A percentile compares a stretch with the other conserved stretches of the same genome.
Evolutionary conservation across 176 grass and related monocot species (phyloP).

Genomic region (Themeda triandra): DNA sequence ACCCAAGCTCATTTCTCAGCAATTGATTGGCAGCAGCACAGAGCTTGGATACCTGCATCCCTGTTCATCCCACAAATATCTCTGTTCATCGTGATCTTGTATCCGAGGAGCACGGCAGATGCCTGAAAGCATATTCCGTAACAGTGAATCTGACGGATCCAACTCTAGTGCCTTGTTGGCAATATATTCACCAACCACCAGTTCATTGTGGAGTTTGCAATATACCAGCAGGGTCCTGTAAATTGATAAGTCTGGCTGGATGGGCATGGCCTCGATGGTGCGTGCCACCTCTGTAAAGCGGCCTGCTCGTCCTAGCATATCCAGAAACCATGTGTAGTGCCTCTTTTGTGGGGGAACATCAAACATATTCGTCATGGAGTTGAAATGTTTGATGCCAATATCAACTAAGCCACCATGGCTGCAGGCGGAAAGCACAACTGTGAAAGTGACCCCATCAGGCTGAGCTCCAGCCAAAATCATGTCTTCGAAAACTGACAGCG

Average conservation of each 20-base stretch:
- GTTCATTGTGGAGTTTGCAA: conserved; percentile 32
- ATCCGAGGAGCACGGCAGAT: conserved; percentile 38
- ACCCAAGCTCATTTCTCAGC: not conserved
- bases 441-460: conserved; percentile 70
- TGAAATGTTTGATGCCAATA: conserved; percentile 67
- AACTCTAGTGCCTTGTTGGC: conserved; percentile 33
- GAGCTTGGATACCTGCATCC: conserved; percentile 9
- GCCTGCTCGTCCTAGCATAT: conserved; percentile 66
- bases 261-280: conserved; percentile 44
- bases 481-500: conserved; percentile 71
- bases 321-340: conserved; percentile 63
- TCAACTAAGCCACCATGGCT: conserved; percentile 43
- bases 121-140: conserved; percentile 34
- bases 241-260: conserved; percentile 30
- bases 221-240: conserved; percentile 32
- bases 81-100: conserved; percentile 29
- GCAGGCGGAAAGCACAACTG: conserved; percentile 60
- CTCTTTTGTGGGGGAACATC: conserved; percentile 52
- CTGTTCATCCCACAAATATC: conserved; percentile 34
- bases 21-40: not conserved
- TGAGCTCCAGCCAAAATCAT: conserved; percentile 56
- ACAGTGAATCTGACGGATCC: conserved; percentile 21
- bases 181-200: not conserved
- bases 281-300: conserved; percentile 53
- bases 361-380: conserved; percentile 50